Conservation (phyloP, 352 stramenopile species). For the Phytophthora ramorum region DNA sequence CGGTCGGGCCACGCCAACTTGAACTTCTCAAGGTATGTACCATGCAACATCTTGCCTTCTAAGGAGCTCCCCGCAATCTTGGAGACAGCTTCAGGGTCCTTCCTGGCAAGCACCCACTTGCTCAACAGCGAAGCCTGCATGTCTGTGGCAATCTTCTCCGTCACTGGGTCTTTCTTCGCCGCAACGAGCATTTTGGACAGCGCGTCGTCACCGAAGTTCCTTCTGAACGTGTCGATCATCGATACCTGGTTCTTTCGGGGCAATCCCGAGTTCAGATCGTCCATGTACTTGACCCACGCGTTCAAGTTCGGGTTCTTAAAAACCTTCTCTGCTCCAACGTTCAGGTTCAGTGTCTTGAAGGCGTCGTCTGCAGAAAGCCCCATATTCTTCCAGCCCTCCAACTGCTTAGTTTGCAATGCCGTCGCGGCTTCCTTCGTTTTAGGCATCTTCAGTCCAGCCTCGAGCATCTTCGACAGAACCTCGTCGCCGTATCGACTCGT, state of each 20-base stretch:
- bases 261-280: background rate
- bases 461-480: constrained; percentile 4
- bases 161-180: background rate
- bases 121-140: background rate
- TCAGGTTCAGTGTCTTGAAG: background rate
- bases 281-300: background rate
- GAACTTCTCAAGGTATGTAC: background rate
- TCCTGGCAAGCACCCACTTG: background rate
- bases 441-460: background rate
- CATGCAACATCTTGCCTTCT: background rate
- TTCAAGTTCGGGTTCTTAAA: constrained; percentile 1
- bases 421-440: background rate
- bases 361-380: background rate
- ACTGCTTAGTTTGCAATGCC: background rate
- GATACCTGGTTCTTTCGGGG: background rate
- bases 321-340: background rate
- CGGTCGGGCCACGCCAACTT: background rate
- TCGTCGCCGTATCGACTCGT: constrained; percentile 4
- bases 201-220: background rate
- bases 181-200: background rate
- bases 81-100: background rate
- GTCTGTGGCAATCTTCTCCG: background rate
- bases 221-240: constrained; percentile 3
- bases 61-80: background rate
- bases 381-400: background rate